Conservation (phyloP, 768 basidiomycete species). For the Auricularia sp. region DNA sequence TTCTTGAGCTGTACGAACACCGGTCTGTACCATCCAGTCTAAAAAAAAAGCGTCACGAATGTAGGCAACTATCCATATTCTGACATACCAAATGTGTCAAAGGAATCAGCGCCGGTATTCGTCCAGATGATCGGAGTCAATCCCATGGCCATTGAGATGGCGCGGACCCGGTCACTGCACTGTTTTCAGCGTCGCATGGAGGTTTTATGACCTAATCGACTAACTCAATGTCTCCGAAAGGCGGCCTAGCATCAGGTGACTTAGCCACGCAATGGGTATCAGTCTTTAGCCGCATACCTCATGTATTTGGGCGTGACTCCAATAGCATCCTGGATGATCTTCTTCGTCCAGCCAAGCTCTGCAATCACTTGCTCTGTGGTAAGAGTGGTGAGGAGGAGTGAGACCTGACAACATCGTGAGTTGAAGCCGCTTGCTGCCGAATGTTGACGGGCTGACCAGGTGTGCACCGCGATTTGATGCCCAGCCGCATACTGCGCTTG, state of each 20-base stretch:
- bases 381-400: constrained; percentile 19
- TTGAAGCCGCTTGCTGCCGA: constrained; percentile 21
- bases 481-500: constrained; percentile 24
- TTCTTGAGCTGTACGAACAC: constrained; percentile 6
- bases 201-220: not conserved
- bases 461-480: constrained; percentile 38
- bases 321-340: constrained; percentile 34
- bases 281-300: not conserved
- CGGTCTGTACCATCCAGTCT: constrained; percentile 37
- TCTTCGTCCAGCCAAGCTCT: constrained; percentile 36
- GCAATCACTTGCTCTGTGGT: constrained; percentile 36
- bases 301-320: constrained; percentile 16
- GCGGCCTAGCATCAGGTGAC: constrained; percentile 14
- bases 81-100: constrained; percentile 12
- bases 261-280: constrained; percentile 3
- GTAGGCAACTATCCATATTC: constrained; percentile 3
- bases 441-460: constrained; percentile 35
- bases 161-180: constrained; percentile 35
- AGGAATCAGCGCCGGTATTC: constrained; percentile 5
- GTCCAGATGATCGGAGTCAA: constrained; percentile 38
- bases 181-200: not conserved
- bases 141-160: constrained; percentile 34
- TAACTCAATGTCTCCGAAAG: constrained; percentile 18
- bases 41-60: constrained; percentile 7
- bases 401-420: constrained; percentile 26